These are phyloP conservation scores for Porphyra umbilicalis DNA, from an alignment of 31 red algal genomes.

Conservation along the genomic window DNA sequence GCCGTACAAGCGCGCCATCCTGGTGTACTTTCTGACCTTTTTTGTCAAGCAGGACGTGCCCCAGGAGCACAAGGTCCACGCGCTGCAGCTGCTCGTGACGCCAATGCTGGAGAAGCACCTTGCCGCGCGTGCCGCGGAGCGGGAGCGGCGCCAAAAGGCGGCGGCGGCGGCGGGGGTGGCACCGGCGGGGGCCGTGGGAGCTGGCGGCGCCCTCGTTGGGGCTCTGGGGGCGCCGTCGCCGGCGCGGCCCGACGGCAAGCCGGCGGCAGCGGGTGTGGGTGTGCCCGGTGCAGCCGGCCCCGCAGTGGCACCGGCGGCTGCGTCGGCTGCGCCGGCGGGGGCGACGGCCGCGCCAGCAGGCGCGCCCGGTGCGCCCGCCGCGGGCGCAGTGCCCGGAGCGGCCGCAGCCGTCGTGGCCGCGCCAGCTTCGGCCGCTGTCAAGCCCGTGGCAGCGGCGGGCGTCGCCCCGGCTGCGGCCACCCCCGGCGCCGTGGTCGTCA, in stretches of 20 bases:
- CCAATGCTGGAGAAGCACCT: conserved; percentile 64
- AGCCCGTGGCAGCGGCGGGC: neutral
- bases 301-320: neutral
- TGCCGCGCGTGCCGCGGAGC: conserved; percentile 3
- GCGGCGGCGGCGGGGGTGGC: neutral
- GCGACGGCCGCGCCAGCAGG: neutral
- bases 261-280: neutral
- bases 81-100: conserved; percentile 75
- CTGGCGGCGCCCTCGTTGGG: too few species aligned
- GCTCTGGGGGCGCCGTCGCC: neutral
- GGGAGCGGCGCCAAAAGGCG: neutral
- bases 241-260: neutral
- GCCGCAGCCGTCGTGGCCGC: too few species aligned
- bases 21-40: conserved; percentile 55
- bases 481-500: neutral
- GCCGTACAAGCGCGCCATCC: conserved; percentile 22
- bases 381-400: neutral
- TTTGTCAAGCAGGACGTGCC: conserved; percentile 45
- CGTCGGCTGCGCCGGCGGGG: neutral
- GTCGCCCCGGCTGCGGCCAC: neutral
- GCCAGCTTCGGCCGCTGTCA: neutral
- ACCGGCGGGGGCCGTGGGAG: neutral
- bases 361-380: neutral
- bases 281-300: neutral
- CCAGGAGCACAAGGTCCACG: conserved; percentile 81